Percentiles rank a stretch among this genome's conserved stretches.
Evolutionary conservation across 495 filamentous ascomycete genomes (phyloP).

Genomic region (Trypethelium eluteriae): DNA sequence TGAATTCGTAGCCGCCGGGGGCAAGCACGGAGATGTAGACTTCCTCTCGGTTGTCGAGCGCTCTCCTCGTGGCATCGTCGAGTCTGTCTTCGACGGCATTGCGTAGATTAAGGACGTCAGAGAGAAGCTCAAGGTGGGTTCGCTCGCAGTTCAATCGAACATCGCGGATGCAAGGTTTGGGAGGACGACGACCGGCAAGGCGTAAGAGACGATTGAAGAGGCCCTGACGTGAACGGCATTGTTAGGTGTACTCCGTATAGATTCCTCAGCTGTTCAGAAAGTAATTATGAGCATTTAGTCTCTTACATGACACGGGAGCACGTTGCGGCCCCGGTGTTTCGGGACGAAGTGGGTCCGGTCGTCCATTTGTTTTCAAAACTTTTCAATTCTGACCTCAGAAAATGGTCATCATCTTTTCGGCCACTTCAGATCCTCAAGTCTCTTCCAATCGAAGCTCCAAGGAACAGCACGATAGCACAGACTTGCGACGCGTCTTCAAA

Average conservation of each 20-base stretch:
- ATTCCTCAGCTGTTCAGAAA: background rate
- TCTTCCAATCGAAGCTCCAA: background rate
- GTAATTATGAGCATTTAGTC: background rate
- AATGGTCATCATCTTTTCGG: background rate
- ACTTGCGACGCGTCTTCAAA: background rate
- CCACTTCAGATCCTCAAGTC: background rate
- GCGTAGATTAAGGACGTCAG: conserved; percentile 32
- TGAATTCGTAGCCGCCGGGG: conserved; percentile 44
- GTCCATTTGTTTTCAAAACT: background rate
- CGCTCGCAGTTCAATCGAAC: conserved; percentile 20
- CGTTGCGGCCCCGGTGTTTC: conserved; percentile 18
- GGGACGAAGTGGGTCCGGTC: conserved; percentile 23
- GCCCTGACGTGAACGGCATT: conserved; percentile 13
- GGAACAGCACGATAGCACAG: background rate
- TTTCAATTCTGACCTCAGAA: background rate
- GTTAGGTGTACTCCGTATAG: conserved; percentile 1
- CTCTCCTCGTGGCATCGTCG: conserved; percentile 11
- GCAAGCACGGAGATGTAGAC: conserved; percentile 43
- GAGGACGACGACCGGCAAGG: conserved; percentile 25
- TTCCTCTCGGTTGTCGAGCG: conserved; percentile 29
- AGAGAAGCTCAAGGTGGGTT: conserved; percentile 32
- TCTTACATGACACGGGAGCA: conserved; percentile 18
- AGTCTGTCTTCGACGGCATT: conserved; percentile 24
- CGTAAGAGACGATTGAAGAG: conserved; percentile 34
- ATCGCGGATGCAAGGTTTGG: conserved; percentile 29